Base-by-base conservation (phyloP, 495 filamentous ascomycete species). In the Staphylotrichum tortipilum region DNA sequence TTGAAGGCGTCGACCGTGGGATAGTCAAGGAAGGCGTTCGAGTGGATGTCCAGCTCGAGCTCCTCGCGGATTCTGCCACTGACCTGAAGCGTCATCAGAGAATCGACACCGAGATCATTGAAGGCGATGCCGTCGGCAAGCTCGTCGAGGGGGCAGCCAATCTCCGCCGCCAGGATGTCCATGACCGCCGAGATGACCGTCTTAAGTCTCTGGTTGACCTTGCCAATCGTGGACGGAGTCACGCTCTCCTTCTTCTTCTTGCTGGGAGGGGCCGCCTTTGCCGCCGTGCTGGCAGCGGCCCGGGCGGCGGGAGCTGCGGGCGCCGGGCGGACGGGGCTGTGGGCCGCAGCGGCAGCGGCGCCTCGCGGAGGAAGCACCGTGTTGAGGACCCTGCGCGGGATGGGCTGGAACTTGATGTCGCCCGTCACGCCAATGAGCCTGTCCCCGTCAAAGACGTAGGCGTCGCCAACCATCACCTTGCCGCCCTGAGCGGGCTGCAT, bases 361-460 rank as follows among this genome's bases (percentile, higher is more conserved):
- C 80, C 77, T 37, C 68, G 74, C 14, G 80, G 79, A 34, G 84
- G 83, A 44, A 88, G 72, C 22, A 81, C 67, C 43, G 73, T 73
- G 58, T 88, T 83, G 36, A 88, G 72, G 14, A 86, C 73, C 63
- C 76, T 78, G 47, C 84, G 76, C 19, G 83, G 75, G 31, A 88
- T 74, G 44, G 74, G 72, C 67, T 81, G 77, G 72, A 87, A 87
- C 67, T 82, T 75, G 59, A 80, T 63, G 50, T 72, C 68, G 4
- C 74, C 77, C 24, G 66, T 62, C 22, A 78, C 57, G 41, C 69
- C 77, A 46, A 81, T 72, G 51, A 84, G 70, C 57, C 66, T 76
- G 18, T 83, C 76, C 39, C 78, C 80, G 46, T 84, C 80, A 46
- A 81, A 85, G 33, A 85, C 65, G 39, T 82, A 83, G 34, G 80